Conservation (phyloP, 2,329 filamentous ascomycete genomes). For the Ophiobolus disseminans region DNA sequence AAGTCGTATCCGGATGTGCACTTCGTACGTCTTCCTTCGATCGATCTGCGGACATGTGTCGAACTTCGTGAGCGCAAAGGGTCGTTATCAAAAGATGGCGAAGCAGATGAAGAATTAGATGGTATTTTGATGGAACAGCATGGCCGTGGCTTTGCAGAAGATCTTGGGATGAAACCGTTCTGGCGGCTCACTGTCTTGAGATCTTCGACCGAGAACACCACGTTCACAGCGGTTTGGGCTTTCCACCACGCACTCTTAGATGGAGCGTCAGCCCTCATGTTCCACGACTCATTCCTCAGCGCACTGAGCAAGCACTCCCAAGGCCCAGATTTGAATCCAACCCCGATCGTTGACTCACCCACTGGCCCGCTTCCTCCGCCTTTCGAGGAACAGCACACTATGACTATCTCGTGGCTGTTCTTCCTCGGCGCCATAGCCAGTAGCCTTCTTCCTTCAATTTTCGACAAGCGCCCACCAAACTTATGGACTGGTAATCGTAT, state of each 20-base stretch:
- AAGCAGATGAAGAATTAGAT: constrained; percentile 52
- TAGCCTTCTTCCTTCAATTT: constrained; percentile 39
- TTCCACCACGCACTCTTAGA: constrained; percentile 59
- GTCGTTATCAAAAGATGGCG: constrained; percentile 20
- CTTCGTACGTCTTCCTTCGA: constrained; percentile 54
- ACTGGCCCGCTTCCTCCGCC: constrained; percentile 45
- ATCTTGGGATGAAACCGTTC: constrained; percentile 42
- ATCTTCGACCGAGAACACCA: constrained; percentile 5
- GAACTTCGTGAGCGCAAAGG: constrained; percentile 37
- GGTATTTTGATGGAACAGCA: constrained; percentile 52
- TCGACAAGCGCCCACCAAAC: constrained; percentile 21
- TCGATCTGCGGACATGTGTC: constrained; percentile 51
- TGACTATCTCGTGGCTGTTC: constrained; percentile 47
- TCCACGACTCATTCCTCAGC: constrained; percentile 53
- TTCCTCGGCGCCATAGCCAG: constrained; percentile 45
- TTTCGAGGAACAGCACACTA: constrained; percentile 52
- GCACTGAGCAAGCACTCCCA: constrained; percentile 41
- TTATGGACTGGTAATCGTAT: constrained; percentile 33
- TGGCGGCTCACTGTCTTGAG: constrained; percentile 53
- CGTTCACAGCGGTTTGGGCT: constrained; percentile 55
- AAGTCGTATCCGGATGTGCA: constrained; percentile 48
- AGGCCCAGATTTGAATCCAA: neutral
- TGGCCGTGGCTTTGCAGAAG: constrained; percentile 47
- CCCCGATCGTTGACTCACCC: constrained; percentile 19
- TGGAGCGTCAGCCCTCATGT: constrained; percentile 54